Base-by-base conservation (phyloP, 2,329 filamentous ascomycete species). In the Furcasterigmium furcatum region DNA sequence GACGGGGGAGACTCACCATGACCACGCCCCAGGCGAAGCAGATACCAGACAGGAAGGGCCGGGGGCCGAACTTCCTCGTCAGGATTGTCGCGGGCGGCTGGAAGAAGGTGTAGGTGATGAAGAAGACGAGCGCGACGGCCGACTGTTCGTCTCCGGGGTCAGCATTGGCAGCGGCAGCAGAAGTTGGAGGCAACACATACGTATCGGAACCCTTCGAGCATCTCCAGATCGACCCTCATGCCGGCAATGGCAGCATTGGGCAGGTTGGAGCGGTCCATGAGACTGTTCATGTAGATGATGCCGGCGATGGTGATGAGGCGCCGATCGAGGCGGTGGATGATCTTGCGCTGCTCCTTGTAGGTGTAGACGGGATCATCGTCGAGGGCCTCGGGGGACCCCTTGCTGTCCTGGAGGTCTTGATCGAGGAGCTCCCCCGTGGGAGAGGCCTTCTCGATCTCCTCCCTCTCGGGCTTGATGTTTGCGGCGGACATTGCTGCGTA, bases 221-320 rank as follows among this genome's bases (percentile, higher is more conserved):
- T 41, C 4, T 39, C 20, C 18, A 54, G 42, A 34, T 54, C 48
- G 3, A 29, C 25, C 3, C 19, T 40, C 49, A 54, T 52, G 6
- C 53, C 53, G 5, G 53, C 47, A 30, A 55, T 52, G 9, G 47
- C 44, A 10, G 52, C 53, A 19, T 44, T 46, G 2, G 49, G 42
- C 2, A 49, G 38, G 22, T 54, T 55, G 4, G 44, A 48, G 4
- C 53, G 47, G 30, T 55, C 50, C 12, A 54, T 49, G 16, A 55
- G 16, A 12, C 34, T 36, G 34, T 36, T 36, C 34, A 36, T 36
- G 34, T 36, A 36, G n/a, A 36, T 36, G 34, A 36, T 18, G 34
- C 34, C 34, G 5, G 82, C 77, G 2, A 77, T 82, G 4, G 76
- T 59, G 34, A 87, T 78, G 4, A 87, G 68, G 3, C 84, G 79